phyloP scores from a whole-genome alignment of 2,329 filamentous ascomycete species.

The Thelonectria olida region DNA sequence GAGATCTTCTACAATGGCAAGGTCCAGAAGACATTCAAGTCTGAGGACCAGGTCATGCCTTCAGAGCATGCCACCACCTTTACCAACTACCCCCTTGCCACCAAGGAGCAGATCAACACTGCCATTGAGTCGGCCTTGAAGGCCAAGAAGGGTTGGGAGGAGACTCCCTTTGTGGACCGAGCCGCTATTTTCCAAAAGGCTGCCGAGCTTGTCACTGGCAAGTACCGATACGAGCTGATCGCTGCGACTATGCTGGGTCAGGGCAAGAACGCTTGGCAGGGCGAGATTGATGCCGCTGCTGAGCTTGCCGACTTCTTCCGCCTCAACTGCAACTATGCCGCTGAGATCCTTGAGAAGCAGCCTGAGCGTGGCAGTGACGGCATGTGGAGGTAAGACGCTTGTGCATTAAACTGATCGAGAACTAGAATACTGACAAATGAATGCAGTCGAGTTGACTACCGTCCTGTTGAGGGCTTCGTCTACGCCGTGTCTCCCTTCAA shows the following conservation, averaged over 20 bases:
- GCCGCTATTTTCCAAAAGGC: slow-evolving; percentile 96
- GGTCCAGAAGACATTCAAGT: slow-evolving; percentile 37
- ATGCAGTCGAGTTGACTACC: slow-evolving; percentile 78
- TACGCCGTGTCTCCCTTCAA: slow-evolving; percentile 96
- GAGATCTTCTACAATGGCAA: slow-evolving; percentile 45
- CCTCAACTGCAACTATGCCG: slow-evolving; percentile 92
- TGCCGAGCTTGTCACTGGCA: slow-evolving; percentile 85
- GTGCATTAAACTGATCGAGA: neutral
- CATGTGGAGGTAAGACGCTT: slow-evolving; percentile 40
- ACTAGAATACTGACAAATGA: neutral
- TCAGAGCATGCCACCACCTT: slow-evolving; percentile 46
- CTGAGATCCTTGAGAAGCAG: slow-evolving; percentile 49
- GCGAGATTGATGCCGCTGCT: slow-evolving; percentile 94
- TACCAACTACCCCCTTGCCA: slow-evolving; percentile 47
- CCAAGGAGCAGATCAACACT: slow-evolving; percentile 42
- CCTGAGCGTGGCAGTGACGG: slow-evolving; percentile 43
- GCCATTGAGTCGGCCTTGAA: slow-evolving; percentile 86
- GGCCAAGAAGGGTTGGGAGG: slow-evolving; percentile 86
- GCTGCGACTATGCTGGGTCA: slow-evolving; percentile 95
- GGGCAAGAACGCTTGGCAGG: slow-evolving; percentile 98
- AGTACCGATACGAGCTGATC: slow-evolving; percentile 97
- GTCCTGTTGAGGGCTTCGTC: slow-evolving; percentile 93
- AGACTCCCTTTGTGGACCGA: slow-evolving; percentile 86
- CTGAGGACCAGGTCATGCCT: slow-evolving; percentile 45
- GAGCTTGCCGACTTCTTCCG: slow-evolving; percentile 92